Evolutionary conservation across 208 protist genomes (phyloP).

Genomic region (Acanthamoeba pearcei): DNA sequence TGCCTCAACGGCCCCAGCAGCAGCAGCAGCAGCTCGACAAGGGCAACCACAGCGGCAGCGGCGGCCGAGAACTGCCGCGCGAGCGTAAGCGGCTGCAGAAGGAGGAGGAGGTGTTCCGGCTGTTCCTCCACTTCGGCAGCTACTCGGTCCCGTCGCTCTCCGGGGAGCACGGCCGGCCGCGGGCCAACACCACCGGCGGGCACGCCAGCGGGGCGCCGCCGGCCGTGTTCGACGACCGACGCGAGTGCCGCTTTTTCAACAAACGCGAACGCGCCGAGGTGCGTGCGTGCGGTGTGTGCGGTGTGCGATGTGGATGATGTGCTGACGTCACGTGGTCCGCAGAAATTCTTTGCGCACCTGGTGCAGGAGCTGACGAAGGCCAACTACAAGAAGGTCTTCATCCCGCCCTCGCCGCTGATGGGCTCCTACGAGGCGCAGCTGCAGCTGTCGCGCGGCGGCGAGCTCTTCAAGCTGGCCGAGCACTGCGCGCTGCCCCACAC

Average conservation of each 20-base stretch:
- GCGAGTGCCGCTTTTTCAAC: slow-evolving; percentile 66
- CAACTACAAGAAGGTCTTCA: slow-evolving; percentile 62
- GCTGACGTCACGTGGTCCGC: background rate
- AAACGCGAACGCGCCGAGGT: slow-evolving; percentile 39
- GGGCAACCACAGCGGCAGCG: no score
- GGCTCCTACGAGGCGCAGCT: slow-evolving; percentile 55
- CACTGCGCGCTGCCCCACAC: slow-evolving; percentile 9
- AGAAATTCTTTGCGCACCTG: slow-evolving; percentile 55
- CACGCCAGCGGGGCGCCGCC: background rate
- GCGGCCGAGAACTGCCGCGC: background rate
- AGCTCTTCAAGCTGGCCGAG: slow-evolving; percentile 71
- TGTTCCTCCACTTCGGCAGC: slow-evolving; percentile 61
- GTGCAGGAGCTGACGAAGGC: slow-evolving; percentile 49
- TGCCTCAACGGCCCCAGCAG: background rate
- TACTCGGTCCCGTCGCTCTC: slow-evolving; percentile 41
- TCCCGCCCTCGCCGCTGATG: slow-evolving; percentile 61
- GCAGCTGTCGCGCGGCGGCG: slow-evolving; percentile 49
- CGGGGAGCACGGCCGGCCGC: background rate
- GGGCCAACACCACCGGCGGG: background rate
- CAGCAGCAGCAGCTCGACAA: background rate
- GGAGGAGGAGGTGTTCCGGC: slow-evolving; percentile 45
- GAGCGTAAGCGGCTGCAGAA: slow-evolving; percentile 18
- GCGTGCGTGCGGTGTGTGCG: no score
- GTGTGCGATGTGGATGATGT: no score
- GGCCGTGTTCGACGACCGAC: slow-evolving; percentile 28